Conservation (phyloP, 148 eudicot genomes). For the Polygonum aviculare region DNA sequence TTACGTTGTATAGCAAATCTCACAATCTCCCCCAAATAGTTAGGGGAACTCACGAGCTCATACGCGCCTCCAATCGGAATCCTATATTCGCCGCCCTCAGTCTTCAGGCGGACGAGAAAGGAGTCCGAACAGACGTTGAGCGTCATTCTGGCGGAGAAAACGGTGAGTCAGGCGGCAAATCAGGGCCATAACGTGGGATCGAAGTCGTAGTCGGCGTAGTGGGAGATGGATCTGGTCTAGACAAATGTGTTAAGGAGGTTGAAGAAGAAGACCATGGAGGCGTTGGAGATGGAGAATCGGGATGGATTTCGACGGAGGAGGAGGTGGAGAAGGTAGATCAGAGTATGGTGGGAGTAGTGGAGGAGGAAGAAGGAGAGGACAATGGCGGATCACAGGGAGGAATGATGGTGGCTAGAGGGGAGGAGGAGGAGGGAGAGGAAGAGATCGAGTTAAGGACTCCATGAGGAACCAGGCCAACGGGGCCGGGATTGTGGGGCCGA, state of each 20-base stretch:
- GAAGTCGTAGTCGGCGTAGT: constrained; percentile 32
- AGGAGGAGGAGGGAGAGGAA: constrained; percentile 50
- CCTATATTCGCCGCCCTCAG: constrained; percentile 53
- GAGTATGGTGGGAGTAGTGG: constrained; percentile 71
- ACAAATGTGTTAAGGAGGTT: constrained; percentile 57
- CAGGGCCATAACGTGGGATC: constrained; percentile 61
- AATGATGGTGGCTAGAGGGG: constrained; percentile 35
- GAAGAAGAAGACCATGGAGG: constrained; percentile 47
- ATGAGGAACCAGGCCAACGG: constrained; percentile 76
- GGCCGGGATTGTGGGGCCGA: constrained; percentile 64
- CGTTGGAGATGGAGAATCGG: constrained; percentile 47
- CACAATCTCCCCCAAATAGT: constrained; percentile 78
- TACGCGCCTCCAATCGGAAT: constrained; percentile 68
- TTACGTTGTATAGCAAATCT: too few species aligned
- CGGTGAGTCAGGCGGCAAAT: constrained; percentile 37
- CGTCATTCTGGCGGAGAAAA: constrained; percentile 53
- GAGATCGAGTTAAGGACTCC: constrained; percentile 73
- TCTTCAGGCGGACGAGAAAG: constrained; percentile 48
- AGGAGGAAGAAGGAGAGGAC: constrained; percentile 56
- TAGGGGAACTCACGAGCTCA: constrained; percentile 74
- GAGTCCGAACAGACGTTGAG: constrained; percentile 53
- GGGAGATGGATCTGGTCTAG: constrained; percentile 66
- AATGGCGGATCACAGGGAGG: constrained; percentile 26
- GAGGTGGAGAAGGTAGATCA: constrained; percentile 60
- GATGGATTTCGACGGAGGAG: constrained; percentile 12